Percentiles rank a stretch among this genome's conserved stretches.
These are phyloP conservation scores for Phaffomyces thermotolerans DNA, from an alignment of 805 yeast genomes.

Conservation along the genomic window DNA sequence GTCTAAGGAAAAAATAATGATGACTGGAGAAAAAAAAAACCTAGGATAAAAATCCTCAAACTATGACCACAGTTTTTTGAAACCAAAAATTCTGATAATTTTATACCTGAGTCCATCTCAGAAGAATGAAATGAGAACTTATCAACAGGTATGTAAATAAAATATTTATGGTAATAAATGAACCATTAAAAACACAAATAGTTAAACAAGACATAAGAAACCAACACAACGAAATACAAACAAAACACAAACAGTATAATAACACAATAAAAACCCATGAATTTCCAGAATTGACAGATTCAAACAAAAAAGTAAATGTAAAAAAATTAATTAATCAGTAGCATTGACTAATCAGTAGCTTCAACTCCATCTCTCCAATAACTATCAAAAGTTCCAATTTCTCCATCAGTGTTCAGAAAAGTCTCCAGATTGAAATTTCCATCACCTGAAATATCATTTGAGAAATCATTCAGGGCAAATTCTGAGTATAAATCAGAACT, in stretches of 20 bases:
- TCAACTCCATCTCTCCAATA: slow-evolving; percentile 38
- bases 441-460: slow-evolving; percentile 27
- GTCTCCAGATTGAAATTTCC: slow-evolving; percentile 38
- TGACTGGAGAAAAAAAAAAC: not conserved
- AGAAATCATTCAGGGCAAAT: slow-evolving; percentile 26
- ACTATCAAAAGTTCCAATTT: slow-evolving; percentile 27
- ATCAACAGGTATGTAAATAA: no score
- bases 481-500: slow-evolving; percentile 28
- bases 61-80: no score
- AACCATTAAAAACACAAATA: no score
- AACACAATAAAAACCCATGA: not conserved
- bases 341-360: slow-evolving; percentile 26
- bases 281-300: not conserved
- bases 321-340: not conserved
- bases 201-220: no score
- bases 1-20: not conserved
- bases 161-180: no score
- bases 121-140: no score
- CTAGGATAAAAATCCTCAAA: not conserved
- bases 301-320: not conserved
- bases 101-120: no score
- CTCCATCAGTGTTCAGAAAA: slow-evolving; percentile 35
- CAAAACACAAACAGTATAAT: no score
- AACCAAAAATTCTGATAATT: no score
- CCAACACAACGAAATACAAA: no score